Base-by-base conservation (phyloP, 2,329 filamentous ascomycete species). In the Diaporthe capsici region DNA sequence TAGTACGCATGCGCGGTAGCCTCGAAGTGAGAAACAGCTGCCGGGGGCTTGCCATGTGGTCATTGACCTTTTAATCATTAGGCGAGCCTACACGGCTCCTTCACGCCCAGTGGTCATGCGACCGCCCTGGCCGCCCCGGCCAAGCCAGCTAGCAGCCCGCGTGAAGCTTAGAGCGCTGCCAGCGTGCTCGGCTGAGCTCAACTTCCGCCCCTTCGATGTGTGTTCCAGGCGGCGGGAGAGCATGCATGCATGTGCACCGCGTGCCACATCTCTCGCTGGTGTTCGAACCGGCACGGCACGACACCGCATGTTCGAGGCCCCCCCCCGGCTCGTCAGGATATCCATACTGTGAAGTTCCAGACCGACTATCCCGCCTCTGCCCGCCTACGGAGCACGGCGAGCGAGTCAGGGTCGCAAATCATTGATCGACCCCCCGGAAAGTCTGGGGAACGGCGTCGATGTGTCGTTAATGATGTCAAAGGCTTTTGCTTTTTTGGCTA, bases 321-420 rank as follows among this genome's bases (percentile, higher is more conserved):
- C 13, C n/a, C 13, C 47, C 47, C 37, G 15, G 65, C 65, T 70
- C 65, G 34, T 68, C 31, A 68, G 47, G 31, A 39, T 28, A 68
- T 53, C 65, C 65, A 53, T 68, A 53, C 65, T 39, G 65, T 68
- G 47, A 70, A 7, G 65, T 70, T 70, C 65, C 65, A 70, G 65
- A 70, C 65, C 65, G 65, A 70, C 65, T 55, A 31, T 70, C 65
- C 65, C 65, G 49, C 65, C 37, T 13, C 25, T 10, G 28, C 60
- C 39, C 25, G 22, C 39, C 12, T 37, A 49, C 34, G 49, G 65
- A 70, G 49, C 49, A 55, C 65, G 49, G 65, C 65, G 65, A 22
- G 65, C 65, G 65, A 70, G 65, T 70, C 65, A 70, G 65, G 31
- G 6, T 25, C 37, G 65, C 49, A n/a, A 70, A 55, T 70, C 65